Evolutionary conservation across 495 filamentous ascomycete species (phyloP), one percentile per base, ranked within the genome.

Genomic region (Schizothecium vesticola): DNA sequence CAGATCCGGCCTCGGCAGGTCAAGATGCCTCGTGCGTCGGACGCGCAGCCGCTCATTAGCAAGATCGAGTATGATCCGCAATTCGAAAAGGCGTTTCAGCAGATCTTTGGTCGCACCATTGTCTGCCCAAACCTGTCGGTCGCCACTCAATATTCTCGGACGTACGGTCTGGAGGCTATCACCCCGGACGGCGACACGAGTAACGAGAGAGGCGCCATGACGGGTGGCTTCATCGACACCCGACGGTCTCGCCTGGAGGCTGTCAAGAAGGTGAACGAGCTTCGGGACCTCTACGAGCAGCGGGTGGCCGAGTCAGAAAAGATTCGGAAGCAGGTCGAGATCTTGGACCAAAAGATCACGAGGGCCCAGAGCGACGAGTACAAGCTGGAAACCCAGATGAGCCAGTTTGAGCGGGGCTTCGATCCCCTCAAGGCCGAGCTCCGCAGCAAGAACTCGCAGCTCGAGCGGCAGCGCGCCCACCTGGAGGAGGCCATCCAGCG

Each of bases 101-200:
- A 97, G 71, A 91, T 98, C 6, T 98, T 99, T 80, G 95, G 94
- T 23, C 95, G 93, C 73, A 96, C 93, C 2, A 92, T 98, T 64
- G 89, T 99, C 69, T 98, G 96, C 71, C 93, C 93, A 3, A 94
- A 91, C 73, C 81, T 99, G 19, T 84, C 90, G 57, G 86, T 97
- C 64, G 93, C 92, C 8, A 86, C 90, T 10, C 91, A 96, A 73
- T 97, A 97, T 74, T 92, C 95, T 12, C 86, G 94, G 70, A 94
- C 88, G 66, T 93, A 98, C 69, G 91, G 90, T 29, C 89, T 98
- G 51, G 93, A 90, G 73, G 94, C 92, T 24, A 96, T 98, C 67
- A 99, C 95, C 0, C 91, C 92, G 9, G 93, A 97, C 22, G 95
- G 95, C 73, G 95, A 99, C 78, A 90, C 90, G 59, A 90, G 92